Evolutionary conservation across 1,284 basidiomycete species (phyloP), one percentile per base, ranked within the genome.

Genomic region (Peniophora sp.): DNA sequence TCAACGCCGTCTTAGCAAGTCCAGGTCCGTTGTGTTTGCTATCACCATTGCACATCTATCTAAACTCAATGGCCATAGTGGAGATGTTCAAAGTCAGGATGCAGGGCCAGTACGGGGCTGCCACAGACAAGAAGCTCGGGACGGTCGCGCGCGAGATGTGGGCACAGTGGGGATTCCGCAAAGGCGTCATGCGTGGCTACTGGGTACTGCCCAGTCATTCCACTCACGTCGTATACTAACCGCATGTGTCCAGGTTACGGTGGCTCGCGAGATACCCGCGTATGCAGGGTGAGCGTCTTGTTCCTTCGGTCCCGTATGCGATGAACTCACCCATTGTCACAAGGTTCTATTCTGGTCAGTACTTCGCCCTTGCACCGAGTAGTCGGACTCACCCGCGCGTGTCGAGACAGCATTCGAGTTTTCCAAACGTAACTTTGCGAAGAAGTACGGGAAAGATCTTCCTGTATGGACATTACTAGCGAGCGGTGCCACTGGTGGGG

Each of bases 51-150:
- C 14, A 6, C 18, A 39, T 10, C 32, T 35, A 18, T 22, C n/a
- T 24, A 12, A 41, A 11, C 35, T 51, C 47, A 50, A 24, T 36
- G 20, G 20, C 17, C 39, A 22, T 54, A 88, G 88, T 90, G 49
- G 88, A 91, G 64, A 88, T 91, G 85, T 88, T 89, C 67, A 92
- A 94, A 70, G 92, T 98, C 45, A 81, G 92, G n/a, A 97, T 97
- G 94, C 95, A 98, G 69, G 93, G 91, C 3, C 91, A 95, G 62
- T 93, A 92, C 58, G 90, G 88, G 17, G 76, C 73, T 2, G 73
- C 78, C 10, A 73, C 76, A 3, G 92, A 95, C 63, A 90, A 95
- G 68, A 78, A 81, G 42, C 74, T 97, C 27, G 71, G 83, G 27
- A 75, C 71, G 2, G 76, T 97, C 3, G 81, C 82, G 3, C 72